phyloP scores from a whole-genome alignment of 805 yeast genomes.

The Nakazawaea wyomingensis region DNA sequence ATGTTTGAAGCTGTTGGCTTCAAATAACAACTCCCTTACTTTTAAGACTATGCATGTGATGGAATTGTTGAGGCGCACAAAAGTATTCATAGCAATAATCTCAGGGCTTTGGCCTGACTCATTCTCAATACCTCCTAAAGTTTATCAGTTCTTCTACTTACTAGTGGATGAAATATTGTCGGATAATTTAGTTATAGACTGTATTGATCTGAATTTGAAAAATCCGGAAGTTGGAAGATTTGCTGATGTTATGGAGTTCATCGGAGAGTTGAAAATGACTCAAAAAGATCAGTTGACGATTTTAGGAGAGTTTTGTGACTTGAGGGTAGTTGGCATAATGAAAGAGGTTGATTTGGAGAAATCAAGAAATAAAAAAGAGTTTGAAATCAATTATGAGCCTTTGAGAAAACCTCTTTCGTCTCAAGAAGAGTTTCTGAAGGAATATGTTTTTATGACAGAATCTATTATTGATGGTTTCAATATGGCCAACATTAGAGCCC shows the following conservation, averaged over 20 bases:
- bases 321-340: constrained; percentile 27
- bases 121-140: constrained; percentile 18
- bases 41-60: constrained; percentile 24
- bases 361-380: background rate
- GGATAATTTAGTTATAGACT: constrained; percentile 17
- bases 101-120: constrained; percentile 19
- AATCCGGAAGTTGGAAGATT: background rate
- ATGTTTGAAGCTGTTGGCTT: constrained; percentile 19
- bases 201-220: constrained; percentile 16
- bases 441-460: constrained; percentile 51
- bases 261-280: constrained; percentile 44
- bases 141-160: constrained; percentile 36
- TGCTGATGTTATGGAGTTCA: constrained; percentile 28
- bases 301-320: constrained; percentile 26
- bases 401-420: constrained; percentile 24
- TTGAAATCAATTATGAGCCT: constrained; percentile 15
- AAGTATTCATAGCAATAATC: constrained; percentile 36
- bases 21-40: constrained; percentile 24
- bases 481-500: constrained; percentile 42
- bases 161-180: constrained; percentile 36
- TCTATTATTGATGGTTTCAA: constrained; percentile 49
- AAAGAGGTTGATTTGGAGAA: constrained; percentile 11
- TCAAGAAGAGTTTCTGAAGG: constrained; percentile 30
- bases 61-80: constrained; percentile 25
- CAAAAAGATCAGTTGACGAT: constrained; percentile 40